Evolutionary conservation across 371 early-diverging fungal genomes (phyloP).

Genomic region (Mucor sp.): DNA sequence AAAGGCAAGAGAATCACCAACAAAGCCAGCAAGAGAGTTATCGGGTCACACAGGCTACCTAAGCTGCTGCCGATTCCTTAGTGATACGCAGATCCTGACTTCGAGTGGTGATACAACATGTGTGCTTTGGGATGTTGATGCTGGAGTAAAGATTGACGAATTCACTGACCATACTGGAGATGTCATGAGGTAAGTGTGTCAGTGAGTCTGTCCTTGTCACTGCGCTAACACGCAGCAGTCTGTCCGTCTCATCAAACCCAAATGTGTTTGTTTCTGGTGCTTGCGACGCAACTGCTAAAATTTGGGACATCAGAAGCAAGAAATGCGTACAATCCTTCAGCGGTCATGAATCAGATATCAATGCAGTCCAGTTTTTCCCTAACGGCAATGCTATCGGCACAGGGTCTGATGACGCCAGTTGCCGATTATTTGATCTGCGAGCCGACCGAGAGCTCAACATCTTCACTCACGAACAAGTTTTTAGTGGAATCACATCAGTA

Average conservation of each 20-base stretch:
- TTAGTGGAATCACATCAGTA: constrained; percentile 97
- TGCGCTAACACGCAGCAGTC: constrained; percentile 33
- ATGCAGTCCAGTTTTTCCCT: constrained; percentile 98
- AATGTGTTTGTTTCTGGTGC: constrained; percentile 97
- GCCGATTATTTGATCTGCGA: constrained; percentile 95
- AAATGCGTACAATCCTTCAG: constrained; percentile 97
- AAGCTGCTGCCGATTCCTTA: constrained; percentile 94
- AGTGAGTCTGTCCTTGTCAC: background rate
- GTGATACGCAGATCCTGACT: constrained; percentile 93
- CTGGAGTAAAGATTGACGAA: constrained; percentile 90
- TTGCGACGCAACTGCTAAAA: constrained; percentile 98
- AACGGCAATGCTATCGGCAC: constrained; percentile 97
- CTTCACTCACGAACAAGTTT: constrained; percentile 95
- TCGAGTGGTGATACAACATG: constrained; percentile 97
- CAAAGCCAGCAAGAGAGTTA: constrained; percentile 92
- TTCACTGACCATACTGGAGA: constrained; percentile 98
- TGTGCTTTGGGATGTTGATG: constrained; percentile 98
- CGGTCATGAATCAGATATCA: constrained; percentile 98
- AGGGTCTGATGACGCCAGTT: constrained; percentile 97
- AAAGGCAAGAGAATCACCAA: constrained; percentile 86
- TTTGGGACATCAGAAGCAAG: constrained; percentile 97
- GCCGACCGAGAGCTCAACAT: constrained; percentile 96
- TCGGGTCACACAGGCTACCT: constrained; percentile 96
- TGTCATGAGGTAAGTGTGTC: constrained; percentile 84
- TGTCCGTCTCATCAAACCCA: constrained; percentile 80